Evolutionary conservation across 2,329 filamentous ascomycete genomes (phyloP).

Genomic region (Bipolaris gigantea): DNA sequence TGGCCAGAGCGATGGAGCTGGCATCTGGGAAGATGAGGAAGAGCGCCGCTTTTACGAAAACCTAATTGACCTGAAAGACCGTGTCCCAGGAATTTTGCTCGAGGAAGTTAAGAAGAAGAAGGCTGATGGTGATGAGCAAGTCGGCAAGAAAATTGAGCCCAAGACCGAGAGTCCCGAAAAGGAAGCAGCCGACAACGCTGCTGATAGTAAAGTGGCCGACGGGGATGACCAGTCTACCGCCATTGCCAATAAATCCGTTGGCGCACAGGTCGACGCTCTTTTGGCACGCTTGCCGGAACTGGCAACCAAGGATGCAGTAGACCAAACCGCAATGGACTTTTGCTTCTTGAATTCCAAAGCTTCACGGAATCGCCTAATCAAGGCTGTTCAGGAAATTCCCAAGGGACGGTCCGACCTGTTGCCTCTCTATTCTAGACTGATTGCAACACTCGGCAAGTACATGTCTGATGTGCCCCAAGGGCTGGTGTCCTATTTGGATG

Average conservation of each 20-base stretch:
- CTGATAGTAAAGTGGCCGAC: conserved; percentile 56
- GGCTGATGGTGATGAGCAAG: conserved; percentile 74
- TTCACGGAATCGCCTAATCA: conserved; percentile 89
- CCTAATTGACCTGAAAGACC: conserved; percentile 89
- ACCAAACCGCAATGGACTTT: conserved; percentile 92
- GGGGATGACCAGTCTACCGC: conserved; percentile 85
- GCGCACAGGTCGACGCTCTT: conserved; percentile 91
- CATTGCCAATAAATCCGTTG: conserved; percentile 96
- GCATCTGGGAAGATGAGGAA: conserved; percentile 98
- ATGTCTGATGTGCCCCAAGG: conserved; percentile 93
- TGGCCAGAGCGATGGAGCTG: conserved; percentile 84
- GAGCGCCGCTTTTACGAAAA: conserved; percentile 98
- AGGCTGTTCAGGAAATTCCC: conserved; percentile 89
- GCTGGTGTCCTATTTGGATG: conserved; percentile 87
- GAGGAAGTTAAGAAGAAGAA: conserved; percentile 97
- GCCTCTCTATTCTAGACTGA: conserved; percentile 86
- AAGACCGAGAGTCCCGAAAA: conserved; percentile 49
- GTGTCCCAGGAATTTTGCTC: conserved; percentile 88
- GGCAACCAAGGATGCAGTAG: conserved; percentile 86
- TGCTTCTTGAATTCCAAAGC: conserved; percentile 99
- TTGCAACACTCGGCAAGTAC: conserved; percentile 90
- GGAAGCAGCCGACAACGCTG: conserved; percentile 47
- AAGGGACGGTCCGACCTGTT: conserved; percentile 91
- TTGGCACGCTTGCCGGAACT: conserved; percentile 86
- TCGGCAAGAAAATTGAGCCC: conserved; percentile 68